Evolutionary conservation across 1,139 yeast genomes (phyloP).

Genomic region (Kluyveromyces sp.): DNA sequence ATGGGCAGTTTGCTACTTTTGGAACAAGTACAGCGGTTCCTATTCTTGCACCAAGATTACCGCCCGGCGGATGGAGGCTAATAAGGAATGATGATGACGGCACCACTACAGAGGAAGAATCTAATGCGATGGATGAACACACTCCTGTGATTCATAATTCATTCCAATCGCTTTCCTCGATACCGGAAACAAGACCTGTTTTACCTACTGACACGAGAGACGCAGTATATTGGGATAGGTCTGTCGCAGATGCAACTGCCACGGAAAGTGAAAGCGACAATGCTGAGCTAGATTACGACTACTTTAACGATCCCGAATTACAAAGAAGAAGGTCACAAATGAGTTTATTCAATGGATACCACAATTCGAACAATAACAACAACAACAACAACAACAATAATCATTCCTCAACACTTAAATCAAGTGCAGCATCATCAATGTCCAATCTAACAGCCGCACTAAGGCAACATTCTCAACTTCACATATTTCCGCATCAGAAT

Average conservation of each 20-base stretch:
- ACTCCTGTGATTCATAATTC: conserved; percentile 1
- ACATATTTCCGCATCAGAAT: conserved; percentile 4
- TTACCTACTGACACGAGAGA: conserved; percentile 12
- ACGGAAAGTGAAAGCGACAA: conserved; percentile 9
- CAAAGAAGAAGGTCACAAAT: conserved; percentile 29
- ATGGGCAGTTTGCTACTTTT: conserved; percentile 25
- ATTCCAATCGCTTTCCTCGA: conserved; percentile 3
- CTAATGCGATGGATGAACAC: not conserved
- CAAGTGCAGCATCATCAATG: too few species aligned
- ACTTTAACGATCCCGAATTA: conserved; percentile 23
- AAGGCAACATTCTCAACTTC: conserved; percentile 1
- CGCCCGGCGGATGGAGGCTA: conserved; percentile 30
- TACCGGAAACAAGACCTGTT: conserved; percentile 5
- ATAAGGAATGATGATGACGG: conserved; percentile 16
- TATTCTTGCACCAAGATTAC: conserved; percentile 22
- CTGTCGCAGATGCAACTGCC: conserved; percentile 14
- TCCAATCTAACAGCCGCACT: conserved; percentile 2
- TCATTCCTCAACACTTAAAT: too few species aligned
- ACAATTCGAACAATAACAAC: not conserved
- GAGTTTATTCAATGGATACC: conserved; percentile 13
- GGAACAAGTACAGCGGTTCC: conserved; percentile 16
- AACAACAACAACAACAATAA: not conserved
- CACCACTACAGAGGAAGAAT: conserved; percentile 1
- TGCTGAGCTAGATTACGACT: conserved; percentile 26
- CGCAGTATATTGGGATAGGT: conserved; percentile 30